phyloP scores from a whole-genome alignment of 495 filamentous ascomycete species.

The Lasiosphaeriaceae sp. region DNA sequence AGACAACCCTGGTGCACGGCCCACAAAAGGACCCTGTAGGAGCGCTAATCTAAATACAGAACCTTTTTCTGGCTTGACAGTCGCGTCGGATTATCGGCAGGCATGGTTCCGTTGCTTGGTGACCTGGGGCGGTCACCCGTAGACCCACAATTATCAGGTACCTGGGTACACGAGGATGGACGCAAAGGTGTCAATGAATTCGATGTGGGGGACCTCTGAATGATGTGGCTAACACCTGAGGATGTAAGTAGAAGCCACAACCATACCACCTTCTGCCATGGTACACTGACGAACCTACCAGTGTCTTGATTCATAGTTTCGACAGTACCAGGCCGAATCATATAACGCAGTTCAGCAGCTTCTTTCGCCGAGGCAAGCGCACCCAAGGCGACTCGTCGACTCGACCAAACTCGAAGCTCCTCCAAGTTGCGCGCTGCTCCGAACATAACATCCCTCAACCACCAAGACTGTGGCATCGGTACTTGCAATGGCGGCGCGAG shows the following conservation, averaged over 20 bases:
- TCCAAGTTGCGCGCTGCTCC: neutral
- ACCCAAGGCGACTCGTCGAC: too few relatives aligned
- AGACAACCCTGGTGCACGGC: neutral
- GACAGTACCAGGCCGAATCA: too few relatives aligned
- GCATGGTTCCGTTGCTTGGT: neutral
- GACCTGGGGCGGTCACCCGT: neutral
- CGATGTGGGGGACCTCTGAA: neutral
- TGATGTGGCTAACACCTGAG: neutral
- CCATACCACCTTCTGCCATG: too few relatives aligned
- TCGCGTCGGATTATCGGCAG: neutral
- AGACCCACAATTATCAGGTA: neutral
- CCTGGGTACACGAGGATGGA: neutral
- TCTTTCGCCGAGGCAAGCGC: too few relatives aligned
- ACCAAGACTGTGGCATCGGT: neutral
- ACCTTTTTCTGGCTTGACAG: too few relatives aligned
- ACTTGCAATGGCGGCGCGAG: slow-evolving; percentile 45
- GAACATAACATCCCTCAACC: neutral
- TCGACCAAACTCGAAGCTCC: too few relatives aligned
- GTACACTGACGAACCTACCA: neutral
- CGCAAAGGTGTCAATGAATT: slow-evolving; percentile 16
- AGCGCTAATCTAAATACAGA: neutral
- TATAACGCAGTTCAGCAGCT: too few relatives aligned
- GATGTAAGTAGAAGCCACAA: neutral
- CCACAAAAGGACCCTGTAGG: neutral
- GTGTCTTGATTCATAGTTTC: too few relatives aligned